These are phyloP conservation scores for Gonapodya prolifera DNA, from an alignment of 192 early-diverging fungal genomes.

Conservation along the genomic window DNA sequence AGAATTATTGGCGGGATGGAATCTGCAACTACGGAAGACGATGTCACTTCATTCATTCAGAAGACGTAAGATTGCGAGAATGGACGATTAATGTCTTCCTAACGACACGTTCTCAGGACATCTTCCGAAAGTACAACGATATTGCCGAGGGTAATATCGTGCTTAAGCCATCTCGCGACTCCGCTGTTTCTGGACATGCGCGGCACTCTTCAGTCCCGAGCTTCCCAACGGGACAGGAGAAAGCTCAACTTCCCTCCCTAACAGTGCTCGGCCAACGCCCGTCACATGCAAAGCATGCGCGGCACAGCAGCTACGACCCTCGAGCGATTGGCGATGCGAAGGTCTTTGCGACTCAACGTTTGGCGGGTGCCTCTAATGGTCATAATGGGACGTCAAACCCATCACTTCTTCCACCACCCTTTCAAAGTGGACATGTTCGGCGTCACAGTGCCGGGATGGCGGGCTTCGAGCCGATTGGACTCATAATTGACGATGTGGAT, in stretches of 20 bases:
- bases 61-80: neutral
- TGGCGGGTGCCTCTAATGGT: neutral
- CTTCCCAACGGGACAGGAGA: neutral
- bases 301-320: neutral
- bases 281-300: neutral
- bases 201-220: neutral
- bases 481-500: neutral
- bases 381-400: neutral
- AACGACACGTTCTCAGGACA: neutral
- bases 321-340: neutral
- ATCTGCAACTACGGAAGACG: neutral
- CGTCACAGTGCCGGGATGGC: neutral
- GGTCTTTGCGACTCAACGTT: neutral
- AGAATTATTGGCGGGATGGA: neutral
- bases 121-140: neutral
- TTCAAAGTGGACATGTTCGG: neutral
- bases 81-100: neutral
- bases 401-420: neutral
- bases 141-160: neutral
- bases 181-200: neutral
- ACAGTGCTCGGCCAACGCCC: neutral
- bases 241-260: neutral
- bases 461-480: neutral
- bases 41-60: neutral
- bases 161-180: neutral